Evolutionary conservation across 2,329 filamentous ascomycete species (phyloP), one percentile per base, ranked within the genome.

Genomic region (Neopestalotiopsis sp.): DNA sequence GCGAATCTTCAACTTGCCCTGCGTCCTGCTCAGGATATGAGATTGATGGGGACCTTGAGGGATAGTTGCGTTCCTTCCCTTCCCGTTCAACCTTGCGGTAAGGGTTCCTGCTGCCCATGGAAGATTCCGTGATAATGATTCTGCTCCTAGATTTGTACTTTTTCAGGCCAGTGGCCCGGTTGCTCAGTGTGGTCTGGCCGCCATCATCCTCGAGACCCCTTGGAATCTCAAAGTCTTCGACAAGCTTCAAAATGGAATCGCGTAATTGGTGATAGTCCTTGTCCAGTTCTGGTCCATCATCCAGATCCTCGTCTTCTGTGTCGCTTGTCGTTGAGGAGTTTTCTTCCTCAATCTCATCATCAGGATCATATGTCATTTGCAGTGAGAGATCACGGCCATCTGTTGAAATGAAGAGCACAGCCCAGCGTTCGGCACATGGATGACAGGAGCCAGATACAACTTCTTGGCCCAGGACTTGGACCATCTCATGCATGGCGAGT

Each of bases 361-460:
- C 89, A 1, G 87, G 86, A 70, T 90, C 93, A 79, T 92, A 94
- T 49, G 86, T 90, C 91, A 94, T 93, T 61, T 91, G 87, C 3
- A 90, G 87, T 7, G 90, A 91, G 56, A 97, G 82, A 65, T 85
- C 85, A 75, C 89, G 90, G 40, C 93, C 93, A 78, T 94, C 90
- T 0, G 89, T 81, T 0, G 92, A 92, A 68, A 97, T 89, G 75
- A 95, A 95, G 9, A 97, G 83, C 6, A 96, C 91, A 4, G 92
- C 88, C 94, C 94, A 97, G 68, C 91, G 87, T 80, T 97, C 94
- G 1, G 91, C 91, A 71, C 93, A 95, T 9, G 94, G 94, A 74
- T 96, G 92, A 67, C 90, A 91, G 14, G 88, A 85, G 28, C 92
- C 92, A 64, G 90, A 89, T 20, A 91, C 84, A 13, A 84, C 87